phyloP scores from a whole-genome alignment of 225 moss, liverwort and hornwort genomes.

The Sphagnum tenellum region DNA sequence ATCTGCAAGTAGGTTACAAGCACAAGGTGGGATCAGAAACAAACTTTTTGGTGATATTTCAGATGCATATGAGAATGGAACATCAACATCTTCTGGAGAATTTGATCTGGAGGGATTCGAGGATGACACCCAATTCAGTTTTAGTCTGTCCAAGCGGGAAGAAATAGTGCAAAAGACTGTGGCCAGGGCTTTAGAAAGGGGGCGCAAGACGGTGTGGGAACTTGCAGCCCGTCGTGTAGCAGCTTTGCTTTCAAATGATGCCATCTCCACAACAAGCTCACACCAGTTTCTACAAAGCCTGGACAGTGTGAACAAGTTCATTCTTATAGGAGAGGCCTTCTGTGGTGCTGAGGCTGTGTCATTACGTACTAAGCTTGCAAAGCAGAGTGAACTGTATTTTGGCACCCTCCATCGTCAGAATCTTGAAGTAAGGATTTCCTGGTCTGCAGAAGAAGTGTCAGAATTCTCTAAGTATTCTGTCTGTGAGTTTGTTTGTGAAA shows the following conservation, averaged over 20 bases:
- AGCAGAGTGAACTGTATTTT: constrained; percentile 95
- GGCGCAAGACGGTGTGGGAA: constrained; percentile 96
- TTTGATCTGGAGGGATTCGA: constrained; percentile 23
- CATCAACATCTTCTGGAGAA: constrained; percentile 20
- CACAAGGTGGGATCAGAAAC: constrained; percentile 33
- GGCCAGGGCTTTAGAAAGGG: constrained; percentile 73
- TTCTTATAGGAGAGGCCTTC: constrained; percentile 89
- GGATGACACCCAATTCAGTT: constrained; percentile 27
- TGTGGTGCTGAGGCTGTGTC: constrained; percentile 92
- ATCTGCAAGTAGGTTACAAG: constrained; percentile 24
- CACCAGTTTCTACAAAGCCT: constrained; percentile 90
- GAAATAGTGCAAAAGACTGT: constrained; percentile 63
- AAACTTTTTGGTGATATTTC: constrained; percentile 18
- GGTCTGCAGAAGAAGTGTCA: too few relatives aligned
- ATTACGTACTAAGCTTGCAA: constrained; percentile 75
- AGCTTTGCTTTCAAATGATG: constrained; percentile 85
- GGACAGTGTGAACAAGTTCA: constrained; percentile 96
- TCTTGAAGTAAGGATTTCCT: constrained; percentile 68
- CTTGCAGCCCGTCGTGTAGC: constrained; percentile 87
- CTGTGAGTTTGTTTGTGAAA: too few relatives aligned
- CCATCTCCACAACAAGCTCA: constrained; percentile 71
- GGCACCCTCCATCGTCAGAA: constrained; percentile 93
- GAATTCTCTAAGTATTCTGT: too few relatives aligned
- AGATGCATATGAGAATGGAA: constrained; percentile 37
- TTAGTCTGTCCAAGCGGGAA: constrained; percentile 42